Evolutionary conservation across 2,329 filamentous ascomycete genomes (phyloP), one percentile per base, ranked within the genome.

Genomic region (Phialemonium atrogriseum): DNA sequence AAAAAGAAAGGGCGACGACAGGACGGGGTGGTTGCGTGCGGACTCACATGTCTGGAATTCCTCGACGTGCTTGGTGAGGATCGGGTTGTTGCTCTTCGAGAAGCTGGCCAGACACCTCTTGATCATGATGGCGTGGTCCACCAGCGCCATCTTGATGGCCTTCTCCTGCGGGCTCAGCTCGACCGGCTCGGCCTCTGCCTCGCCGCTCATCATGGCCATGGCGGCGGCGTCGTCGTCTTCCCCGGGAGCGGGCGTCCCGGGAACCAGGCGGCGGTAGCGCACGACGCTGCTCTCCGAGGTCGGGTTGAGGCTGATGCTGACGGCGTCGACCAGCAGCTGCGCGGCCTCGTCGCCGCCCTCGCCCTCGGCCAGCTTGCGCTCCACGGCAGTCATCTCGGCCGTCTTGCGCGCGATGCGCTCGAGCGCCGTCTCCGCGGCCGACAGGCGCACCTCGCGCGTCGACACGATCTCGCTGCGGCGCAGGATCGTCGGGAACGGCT

Each of bases 361-460:
- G 5, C 81, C 82, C 14, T 84, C 78, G 1, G 68, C 60, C 7
- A 89, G 67, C 30, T 78, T 77, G 52, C 80, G 84, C 52, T 94
- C 86, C 1, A 94, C 64, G 1, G 70, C 59, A 2, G 75, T 66
- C 62, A 96, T 74, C 56, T 96, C 89, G 36, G 84, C 76, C 1
- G 89, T 94, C 64, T 95, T 95, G 37, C 88, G 77, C 46, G 85
- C 80, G 19, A 91, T 89, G 11, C 89, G 79, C 54, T 96, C 89
- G 38, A 96, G 67, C 0, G 83, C 89, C n/a, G 86, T 88, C 56
- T 95, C 83, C 36, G 91, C 66, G 6, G 88, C 78, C 19, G 72
- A 73, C 16, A 95, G 65, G 9, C 68, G 68, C 12, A 86, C 55
- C 29, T 80, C 78, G 12, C 79, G 72, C 1, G 73, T 67, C 6